Percentiles rank a stretch among this genome's conserved stretches.
phyloP scores from a whole-genome alignment of 2,329 filamentous ascomycete genomes.

The Emergomyces africanus region DNA sequence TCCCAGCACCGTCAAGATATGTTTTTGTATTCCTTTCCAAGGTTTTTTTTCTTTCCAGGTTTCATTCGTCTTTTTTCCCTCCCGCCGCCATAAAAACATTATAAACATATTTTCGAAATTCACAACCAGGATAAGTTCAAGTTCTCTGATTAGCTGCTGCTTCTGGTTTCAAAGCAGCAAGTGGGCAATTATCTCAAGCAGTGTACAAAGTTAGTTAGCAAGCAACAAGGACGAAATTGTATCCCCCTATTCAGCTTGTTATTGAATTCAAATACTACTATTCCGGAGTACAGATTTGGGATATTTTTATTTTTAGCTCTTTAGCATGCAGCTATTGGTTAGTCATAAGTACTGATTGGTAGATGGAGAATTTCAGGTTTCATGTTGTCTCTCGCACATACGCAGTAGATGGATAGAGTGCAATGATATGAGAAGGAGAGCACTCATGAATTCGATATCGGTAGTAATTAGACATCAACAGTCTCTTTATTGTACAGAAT shows the following conservation, averaged over 20 bases:
- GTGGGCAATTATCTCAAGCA: neutral
- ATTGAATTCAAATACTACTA: neutral
- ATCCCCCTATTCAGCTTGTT: neutral
- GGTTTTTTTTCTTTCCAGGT: neutral
- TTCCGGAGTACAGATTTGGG: neutral
- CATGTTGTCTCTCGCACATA: neutral
- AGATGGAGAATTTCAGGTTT: neutral
- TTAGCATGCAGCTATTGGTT: neutral
- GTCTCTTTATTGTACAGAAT: neutral
- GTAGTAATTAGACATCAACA: neutral
- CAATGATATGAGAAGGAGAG: neutral
- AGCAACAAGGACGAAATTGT: neutral
- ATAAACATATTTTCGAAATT: no score
- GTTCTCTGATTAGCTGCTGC: neutral
- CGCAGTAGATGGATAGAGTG: no score
- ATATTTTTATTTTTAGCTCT: neutral
- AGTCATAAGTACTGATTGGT: neutral
- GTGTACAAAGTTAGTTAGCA: neutral
- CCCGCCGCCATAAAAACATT: neutral
- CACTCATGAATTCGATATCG: neutral
- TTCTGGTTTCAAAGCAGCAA: neutral
- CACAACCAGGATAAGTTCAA: no score
- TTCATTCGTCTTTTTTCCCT: neutral
- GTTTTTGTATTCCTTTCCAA: no score
- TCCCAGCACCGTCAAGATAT: conserved; percentile 1